Evolutionary conservation across 306 rosid species (phyloP).

Genomic region (Lathyrus oleraceus): DNA sequence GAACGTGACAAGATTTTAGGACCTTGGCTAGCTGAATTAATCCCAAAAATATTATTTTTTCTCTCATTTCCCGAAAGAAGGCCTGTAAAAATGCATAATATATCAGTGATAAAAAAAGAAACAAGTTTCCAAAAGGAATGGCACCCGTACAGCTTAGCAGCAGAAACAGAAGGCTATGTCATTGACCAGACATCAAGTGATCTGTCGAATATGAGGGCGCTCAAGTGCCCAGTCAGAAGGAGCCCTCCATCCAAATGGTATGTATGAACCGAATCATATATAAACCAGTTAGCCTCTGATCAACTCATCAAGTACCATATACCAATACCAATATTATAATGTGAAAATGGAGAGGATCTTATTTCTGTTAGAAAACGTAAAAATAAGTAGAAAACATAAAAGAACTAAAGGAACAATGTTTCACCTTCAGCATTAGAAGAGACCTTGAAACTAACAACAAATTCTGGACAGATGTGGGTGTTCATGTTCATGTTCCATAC

Average conservation of each 20-base stretch:
- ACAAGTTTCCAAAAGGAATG: conserved; percentile 22
- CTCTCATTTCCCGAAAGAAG: conserved; percentile 40
- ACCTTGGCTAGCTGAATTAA: conserved; percentile 46
- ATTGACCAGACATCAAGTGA: conserved; percentile 40
- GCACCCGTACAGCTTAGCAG: conserved; percentile 40
- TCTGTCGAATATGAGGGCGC: conserved; percentile 38
- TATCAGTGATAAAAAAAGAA: conserved; percentile 33
- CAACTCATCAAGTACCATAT: conserved; percentile 22
- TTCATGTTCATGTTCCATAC: conserved; percentile 84
- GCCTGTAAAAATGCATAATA: conserved; percentile 44
- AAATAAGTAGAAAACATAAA: conserved; percentile 18
- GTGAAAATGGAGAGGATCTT: conserved; percentile 4
- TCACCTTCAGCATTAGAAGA: conserved; percentile 67
- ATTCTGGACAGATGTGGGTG: conserved; percentile 84
- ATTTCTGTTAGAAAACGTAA: conserved; percentile 9
- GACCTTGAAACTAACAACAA: conserved; percentile 73
- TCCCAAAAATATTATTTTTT: conserved; percentile 52
- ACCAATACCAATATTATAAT: conserved; percentile 16
- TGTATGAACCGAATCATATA: conserved; percentile 17
- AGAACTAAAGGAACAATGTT: conserved; percentile 33
- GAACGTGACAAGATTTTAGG: conserved; percentile 38
- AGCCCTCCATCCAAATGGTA: conserved; percentile 36
- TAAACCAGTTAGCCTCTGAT: conserved; percentile 34
- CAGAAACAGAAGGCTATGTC: conserved; percentile 41
- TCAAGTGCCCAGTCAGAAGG: conserved; percentile 42